These are phyloP conservation scores for Ogataea degrootiae DNA, from an alignment of 805 yeast species.

Conservation along the genomic window DNA sequence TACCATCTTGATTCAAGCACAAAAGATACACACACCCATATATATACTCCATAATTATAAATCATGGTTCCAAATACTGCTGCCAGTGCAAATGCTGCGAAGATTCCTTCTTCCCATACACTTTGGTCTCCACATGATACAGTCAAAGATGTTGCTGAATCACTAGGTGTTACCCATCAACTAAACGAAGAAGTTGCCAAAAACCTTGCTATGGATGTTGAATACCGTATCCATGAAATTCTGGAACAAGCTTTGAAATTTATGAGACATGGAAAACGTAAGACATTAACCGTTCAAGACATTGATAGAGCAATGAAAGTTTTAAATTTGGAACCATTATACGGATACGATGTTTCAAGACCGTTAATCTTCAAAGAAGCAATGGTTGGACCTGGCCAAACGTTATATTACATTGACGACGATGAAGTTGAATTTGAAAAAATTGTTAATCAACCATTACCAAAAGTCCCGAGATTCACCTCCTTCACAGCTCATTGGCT, in stretches of 20 bases:
- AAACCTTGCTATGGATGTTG: conserved; percentile 98
- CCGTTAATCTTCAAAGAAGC: conserved; percentile 84
- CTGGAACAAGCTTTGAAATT: conserved; percentile 93
- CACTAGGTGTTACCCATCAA: conserved; percentile 62
- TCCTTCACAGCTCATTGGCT: conserved; percentile 96
- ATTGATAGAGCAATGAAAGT: conserved; percentile 76
- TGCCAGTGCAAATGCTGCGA: conserved; percentile 15
- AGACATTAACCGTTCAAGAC: conserved; percentile 74
- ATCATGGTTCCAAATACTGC: conserved; percentile 9
- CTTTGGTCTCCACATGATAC: conserved; percentile 98
- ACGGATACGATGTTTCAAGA: conserved; percentile 72
- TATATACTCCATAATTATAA: not conserved
- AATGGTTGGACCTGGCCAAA: conserved; percentile 85
- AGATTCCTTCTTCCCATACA: conserved; percentile 73
- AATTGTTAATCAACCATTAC: conserved; percentile 87
- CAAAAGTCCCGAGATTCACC: conserved; percentile 89
- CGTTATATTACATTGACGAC: conserved; percentile 82
- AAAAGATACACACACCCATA: not conserved
- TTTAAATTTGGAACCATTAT: conserved; percentile 89
- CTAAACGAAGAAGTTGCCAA: conserved; percentile 91
- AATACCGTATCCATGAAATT: conserved; percentile 91
- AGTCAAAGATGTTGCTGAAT: conserved; percentile 92
- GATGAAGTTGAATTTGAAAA: conserved; percentile 95
- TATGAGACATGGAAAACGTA: conserved; percentile 90
- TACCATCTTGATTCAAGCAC: too few species aligned